phyloP scores from a whole-genome alignment of 2,329 filamentous ascomycete species.

The Simplicillium aogashimaense region DNA sequence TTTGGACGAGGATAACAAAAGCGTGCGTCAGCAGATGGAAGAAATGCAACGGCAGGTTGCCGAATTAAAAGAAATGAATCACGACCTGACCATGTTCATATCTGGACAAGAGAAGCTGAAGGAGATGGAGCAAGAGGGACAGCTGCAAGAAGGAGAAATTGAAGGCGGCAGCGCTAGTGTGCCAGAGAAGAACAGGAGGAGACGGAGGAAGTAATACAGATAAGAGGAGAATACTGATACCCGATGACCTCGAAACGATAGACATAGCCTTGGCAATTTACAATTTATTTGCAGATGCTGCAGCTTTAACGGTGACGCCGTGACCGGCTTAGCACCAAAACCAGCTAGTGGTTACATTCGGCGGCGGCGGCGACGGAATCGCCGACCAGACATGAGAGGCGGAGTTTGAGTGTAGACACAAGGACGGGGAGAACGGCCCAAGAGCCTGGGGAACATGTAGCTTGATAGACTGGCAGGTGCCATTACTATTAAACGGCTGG shows the following conservation, averaged over 20 bases:
- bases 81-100: constrained; percentile 81
- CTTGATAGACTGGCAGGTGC: too few species aligned
- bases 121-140: constrained; percentile 53
- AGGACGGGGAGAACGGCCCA: too few species aligned
- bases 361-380: too few species aligned
- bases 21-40: constrained; percentile 45
- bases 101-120: constrained; percentile 72
- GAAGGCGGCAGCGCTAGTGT: constrained; percentile 63
- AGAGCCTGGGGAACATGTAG: too few species aligned
- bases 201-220: constrained; percentile 35
- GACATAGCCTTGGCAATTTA: too few species aligned
- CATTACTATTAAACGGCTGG: too few species aligned
- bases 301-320: too few species aligned
- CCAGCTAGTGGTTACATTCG: too few species aligned
- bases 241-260: not conserved
- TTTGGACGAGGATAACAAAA: constrained; percentile 52
- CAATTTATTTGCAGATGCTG: too few species aligned
- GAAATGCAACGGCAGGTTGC: constrained; percentile 52
- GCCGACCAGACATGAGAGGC: too few species aligned
- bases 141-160: constrained; percentile 58
- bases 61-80: constrained; percentile 77
- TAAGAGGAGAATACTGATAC: not conserved
- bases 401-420: too few species aligned
- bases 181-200: constrained; percentile 47
- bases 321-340: too few species aligned